A percentile compares a stretch with the other conserved stretches of the same genome.
Evolutionary conservation across 1,284 basidiomycete genomes (phyloP).

Genomic region (Singerocomus inundabilis): DNA sequence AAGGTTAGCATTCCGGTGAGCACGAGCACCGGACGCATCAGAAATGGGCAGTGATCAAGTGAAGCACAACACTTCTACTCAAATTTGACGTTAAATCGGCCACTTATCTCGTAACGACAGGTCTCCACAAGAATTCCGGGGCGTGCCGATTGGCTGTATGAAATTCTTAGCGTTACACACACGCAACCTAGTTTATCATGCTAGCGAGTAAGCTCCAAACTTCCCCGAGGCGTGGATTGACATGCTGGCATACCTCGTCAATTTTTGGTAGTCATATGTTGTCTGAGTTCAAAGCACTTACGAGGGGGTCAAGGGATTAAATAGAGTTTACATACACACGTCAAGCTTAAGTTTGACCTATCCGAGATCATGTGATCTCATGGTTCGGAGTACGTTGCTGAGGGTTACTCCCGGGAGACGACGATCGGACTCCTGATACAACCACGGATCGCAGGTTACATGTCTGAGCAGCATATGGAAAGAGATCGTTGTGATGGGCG

Average conservation of each 20-base stretch:
- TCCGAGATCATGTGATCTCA: constrained; percentile 7
- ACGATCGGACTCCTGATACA: constrained; percentile 7
- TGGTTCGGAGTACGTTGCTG: neutral
- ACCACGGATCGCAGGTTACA: neutral
- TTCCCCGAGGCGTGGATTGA: constrained; percentile 1
- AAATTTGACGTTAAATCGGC: constrained; percentile 5
- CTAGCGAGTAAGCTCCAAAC: constrained; percentile 1
- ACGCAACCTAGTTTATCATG: constrained; percentile 1
- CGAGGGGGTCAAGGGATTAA: neutral
- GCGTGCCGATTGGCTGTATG: constrained; percentile 5
- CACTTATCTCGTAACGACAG: constrained; percentile 13
- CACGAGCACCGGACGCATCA: neutral
- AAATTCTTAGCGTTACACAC: neutral
- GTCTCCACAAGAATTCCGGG: neutral
- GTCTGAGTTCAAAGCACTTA: constrained; percentile 23
- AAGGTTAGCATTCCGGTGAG: neutral
- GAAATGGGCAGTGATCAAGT: constrained; percentile 3
- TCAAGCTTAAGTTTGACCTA: constrained; percentile 27
- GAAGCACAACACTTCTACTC: neutral
- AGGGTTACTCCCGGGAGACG: constrained; percentile 4
- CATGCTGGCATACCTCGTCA: constrained; percentile 14
- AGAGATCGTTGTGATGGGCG: constrained; percentile 1
- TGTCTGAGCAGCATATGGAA: constrained; percentile 2
- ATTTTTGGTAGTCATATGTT: constrained; percentile 9
- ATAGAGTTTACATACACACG: constrained; percentile 17